Conservation (phyloP, 2,329 filamentous ascomycete genomes). For the Pseudogymnoascus sp. region DNA sequence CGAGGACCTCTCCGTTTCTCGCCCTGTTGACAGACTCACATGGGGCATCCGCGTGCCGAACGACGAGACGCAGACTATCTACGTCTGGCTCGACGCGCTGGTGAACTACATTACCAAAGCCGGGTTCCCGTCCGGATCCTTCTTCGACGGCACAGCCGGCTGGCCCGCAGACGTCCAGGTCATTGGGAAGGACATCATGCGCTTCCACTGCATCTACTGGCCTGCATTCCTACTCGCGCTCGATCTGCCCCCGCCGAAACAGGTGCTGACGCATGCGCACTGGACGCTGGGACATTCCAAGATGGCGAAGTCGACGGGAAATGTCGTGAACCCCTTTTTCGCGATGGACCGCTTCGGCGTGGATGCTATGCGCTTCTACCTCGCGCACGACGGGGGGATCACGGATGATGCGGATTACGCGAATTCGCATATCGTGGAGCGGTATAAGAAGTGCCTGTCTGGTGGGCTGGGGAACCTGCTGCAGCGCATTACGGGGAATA, state of each 20-base stretch:
- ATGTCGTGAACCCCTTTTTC: conserved; percentile 90
- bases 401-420: conserved; percentile 74
- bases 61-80: conserved; percentile 81
- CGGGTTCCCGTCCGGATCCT: conserved; percentile 74
- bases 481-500: conserved; percentile 59
- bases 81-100: conserved; percentile 95
- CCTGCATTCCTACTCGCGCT: conserved; percentile 90
- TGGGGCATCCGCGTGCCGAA: conserved; percentile 90
- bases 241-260: conserved; percentile 66
- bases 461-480: conserved; percentile 73
- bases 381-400: conserved; percentile 72
- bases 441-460: conserved; percentile 74
- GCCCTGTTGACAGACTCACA: conserved; percentile 64
- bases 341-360: conserved; percentile 82
- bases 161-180: conserved; percentile 93
- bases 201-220: conserved; percentile 98
- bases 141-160: conserved; percentile 50
- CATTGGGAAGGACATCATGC: conserved; percentile 91
- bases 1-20: conserved; percentile 80
- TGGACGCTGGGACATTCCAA: conserved; percentile 90
- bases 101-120: conserved; percentile 87
- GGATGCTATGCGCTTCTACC: conserved; percentile 83
- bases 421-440: conserved; percentile 64
- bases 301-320: conserved; percentile 94
- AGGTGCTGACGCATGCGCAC: conserved; percentile 81